Conservation (phyloP, 768 basidiomycete genomes). For the Mrakia blollopis region DNA sequence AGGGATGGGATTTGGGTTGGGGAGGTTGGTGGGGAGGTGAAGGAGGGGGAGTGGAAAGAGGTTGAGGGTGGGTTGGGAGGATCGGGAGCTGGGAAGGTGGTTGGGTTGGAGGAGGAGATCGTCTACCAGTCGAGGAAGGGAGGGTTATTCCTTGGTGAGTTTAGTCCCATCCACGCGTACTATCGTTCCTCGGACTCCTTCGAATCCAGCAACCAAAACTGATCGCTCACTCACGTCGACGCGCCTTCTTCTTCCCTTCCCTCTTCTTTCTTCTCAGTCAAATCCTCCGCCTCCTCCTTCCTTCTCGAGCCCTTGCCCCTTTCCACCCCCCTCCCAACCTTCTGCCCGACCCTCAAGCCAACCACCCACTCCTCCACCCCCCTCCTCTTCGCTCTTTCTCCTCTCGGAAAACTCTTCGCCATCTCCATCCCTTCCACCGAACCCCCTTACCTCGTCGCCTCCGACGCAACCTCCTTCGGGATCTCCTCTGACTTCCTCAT, state of each 20-base stretch:
- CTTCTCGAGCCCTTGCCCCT: conserved; percentile 33
- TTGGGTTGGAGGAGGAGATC: conserved; percentile 31
- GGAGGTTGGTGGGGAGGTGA: conserved; percentile 33
- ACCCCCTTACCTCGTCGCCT: conserved; percentile 38
- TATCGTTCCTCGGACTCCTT: not conserved
- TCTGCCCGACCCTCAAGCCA: conserved; percentile 32
- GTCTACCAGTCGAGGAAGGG: conserved; percentile 34
- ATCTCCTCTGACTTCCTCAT: conserved; percentile 64
- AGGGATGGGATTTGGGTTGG: conserved; percentile 24
- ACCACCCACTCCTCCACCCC: conserved; percentile 29
- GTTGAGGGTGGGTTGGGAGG: conserved; percentile 20
- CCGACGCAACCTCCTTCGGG: conserved; percentile 60
- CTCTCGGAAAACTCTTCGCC: conserved; percentile 62
- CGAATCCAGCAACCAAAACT: not conserved
- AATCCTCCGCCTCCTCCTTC: conserved; percentile 27
- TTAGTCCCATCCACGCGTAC: no score
- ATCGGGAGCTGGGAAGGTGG: conserved; percentile 35
- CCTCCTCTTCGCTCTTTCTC: conserved; percentile 61
- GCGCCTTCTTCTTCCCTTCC: conserved; percentile 3
- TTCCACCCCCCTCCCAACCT: conserved; percentile 25
- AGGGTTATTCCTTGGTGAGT: conserved; percentile 38
- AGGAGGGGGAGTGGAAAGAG: conserved; percentile 30
- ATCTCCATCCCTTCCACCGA: conserved; percentile 41
- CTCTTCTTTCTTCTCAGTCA: conserved; percentile 20
- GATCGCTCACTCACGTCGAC: no score